Evolutionary conservation across 1,139 yeast genomes (phyloP).

Genomic region (Tardiomyces blankii): DNA sequence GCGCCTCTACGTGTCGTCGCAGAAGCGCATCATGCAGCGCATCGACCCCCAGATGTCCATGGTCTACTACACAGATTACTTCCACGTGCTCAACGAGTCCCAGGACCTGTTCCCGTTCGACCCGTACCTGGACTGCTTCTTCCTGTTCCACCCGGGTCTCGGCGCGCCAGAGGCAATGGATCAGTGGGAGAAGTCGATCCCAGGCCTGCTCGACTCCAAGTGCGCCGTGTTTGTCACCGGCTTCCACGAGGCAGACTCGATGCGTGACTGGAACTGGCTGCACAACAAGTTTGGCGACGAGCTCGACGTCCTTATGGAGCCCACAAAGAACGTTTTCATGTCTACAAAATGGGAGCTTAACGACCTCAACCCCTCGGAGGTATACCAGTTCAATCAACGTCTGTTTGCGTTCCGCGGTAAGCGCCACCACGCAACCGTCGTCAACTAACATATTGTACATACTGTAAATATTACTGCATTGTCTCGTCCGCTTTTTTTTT

Average conservation of each 20-base stretch:
- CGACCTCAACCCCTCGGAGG: slow-evolving; percentile 83
- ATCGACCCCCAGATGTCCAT: slow-evolving; percentile 66
- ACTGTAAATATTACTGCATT: slow-evolving; percentile 5
- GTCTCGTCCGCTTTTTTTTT: neutral
- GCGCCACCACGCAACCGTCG: slow-evolving; percentile 73
- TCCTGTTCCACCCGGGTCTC: slow-evolving; percentile 91
- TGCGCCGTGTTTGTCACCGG: slow-evolving; percentile 90
- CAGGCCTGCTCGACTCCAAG: slow-evolving; percentile 81
- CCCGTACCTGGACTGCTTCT: slow-evolving; percentile 87
- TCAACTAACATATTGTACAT: slow-evolving; percentile 11
- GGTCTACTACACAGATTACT: slow-evolving; percentile 79
- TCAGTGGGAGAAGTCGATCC: slow-evolving; percentile 74
- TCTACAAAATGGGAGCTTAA: slow-evolving; percentile 92
- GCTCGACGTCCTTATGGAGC: slow-evolving; percentile 71
- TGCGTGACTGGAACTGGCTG: slow-evolving; percentile 65
- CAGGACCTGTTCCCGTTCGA: slow-evolving; percentile 97
- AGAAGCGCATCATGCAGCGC: slow-evolving; percentile 58
- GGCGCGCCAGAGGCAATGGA: slow-evolving; percentile 72
- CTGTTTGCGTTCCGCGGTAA: slow-evolving; percentile 91
- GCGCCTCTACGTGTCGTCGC: slow-evolving; percentile 39
- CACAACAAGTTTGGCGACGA: slow-evolving; percentile 56
- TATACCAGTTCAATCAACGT: slow-evolving; percentile 82
- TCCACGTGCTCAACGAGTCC: slow-evolving; percentile 80
- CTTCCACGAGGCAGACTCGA: slow-evolving; percentile 63
- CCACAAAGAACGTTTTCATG: slow-evolving; percentile 59